These are phyloP conservation scores for Pseudogymnoascus sp. DNA, from an alignment of 2,329 filamentous ascomycete genomes.

Conservation along the genomic window DNA sequence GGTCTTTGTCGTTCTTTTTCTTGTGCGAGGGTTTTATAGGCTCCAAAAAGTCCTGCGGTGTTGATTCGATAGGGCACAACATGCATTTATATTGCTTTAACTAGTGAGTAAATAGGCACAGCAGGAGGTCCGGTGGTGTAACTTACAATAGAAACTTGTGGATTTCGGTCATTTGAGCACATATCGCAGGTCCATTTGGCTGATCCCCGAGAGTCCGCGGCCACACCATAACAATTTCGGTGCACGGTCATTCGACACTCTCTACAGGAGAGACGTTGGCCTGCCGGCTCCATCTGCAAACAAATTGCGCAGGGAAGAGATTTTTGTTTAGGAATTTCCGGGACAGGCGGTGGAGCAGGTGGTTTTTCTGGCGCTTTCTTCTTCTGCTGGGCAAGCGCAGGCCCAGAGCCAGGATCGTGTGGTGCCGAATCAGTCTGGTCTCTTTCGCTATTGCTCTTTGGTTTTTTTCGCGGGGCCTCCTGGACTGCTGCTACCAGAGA, in stretches of 20 bases:
- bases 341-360: constrained; percentile 21
- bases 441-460: constrained; percentile 49
- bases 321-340: not conserved
- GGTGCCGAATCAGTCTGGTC: constrained; percentile 41
- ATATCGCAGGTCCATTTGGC: constrained; percentile 93
- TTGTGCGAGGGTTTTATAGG: constrained; percentile 70
- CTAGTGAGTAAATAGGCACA: constrained; percentile 27
- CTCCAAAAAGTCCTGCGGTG: constrained; percentile 78
- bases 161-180: constrained; percentile 89
- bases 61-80: constrained; percentile 77
- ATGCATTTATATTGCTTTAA: constrained; percentile 80
- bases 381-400: constrained; percentile 36
- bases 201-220: constrained; percentile 56
- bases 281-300: constrained; percentile 62
- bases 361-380: constrained; percentile 50
- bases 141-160: constrained; percentile 82
- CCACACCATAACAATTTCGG: constrained; percentile 83
- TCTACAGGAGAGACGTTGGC: constrained; percentile 68
- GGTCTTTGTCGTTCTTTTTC: constrained; percentile 89
- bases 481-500: constrained; percentile 28
- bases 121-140: constrained; percentile 1
- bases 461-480: constrained; percentile 60
- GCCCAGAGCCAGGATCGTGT: constrained; percentile 37
- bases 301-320: constrained; percentile 76
- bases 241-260: constrained; percentile 92